Evolutionary conservation across 2,329 filamentous ascomycete species (phyloP).

Genomic region (Xylariales sp.): DNA sequence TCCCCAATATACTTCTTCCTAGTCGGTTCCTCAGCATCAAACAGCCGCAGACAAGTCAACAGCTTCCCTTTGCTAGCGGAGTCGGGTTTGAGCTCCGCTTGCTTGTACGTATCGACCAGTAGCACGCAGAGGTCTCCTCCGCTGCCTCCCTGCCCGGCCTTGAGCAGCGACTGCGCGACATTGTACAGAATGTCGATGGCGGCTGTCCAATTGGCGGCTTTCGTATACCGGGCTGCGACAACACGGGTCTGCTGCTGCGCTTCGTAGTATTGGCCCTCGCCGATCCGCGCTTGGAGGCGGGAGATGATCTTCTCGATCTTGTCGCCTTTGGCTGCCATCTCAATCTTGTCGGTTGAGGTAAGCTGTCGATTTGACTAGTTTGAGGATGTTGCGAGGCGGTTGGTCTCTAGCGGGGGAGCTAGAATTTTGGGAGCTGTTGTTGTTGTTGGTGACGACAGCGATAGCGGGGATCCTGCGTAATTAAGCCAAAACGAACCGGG

Average conservation of each 20-base stretch:
- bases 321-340: constrained; percentile 32
- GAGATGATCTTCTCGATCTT: constrained; percentile 55
- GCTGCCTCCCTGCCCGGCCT: constrained; percentile 88
- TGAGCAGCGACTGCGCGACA: constrained; percentile 79
- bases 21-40: constrained; percentile 78
- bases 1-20: constrained; percentile 89
- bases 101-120: constrained; percentile 85
- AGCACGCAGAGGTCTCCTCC: constrained; percentile 86
- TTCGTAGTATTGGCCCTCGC: constrained; percentile 93
- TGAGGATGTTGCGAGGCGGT: background rate
- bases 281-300: constrained; percentile 78
- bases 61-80: constrained; percentile 69
- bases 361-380: background rate
- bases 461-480: background rate
- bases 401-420: background rate
- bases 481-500: too few species aligned
- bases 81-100: constrained; percentile 75
- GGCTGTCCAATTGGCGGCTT: constrained; percentile 75
- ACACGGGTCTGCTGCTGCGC: constrained; percentile 97
- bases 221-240: constrained; percentile 89
- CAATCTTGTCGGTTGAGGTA: constrained; percentile 11
- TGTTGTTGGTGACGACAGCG: background rate
- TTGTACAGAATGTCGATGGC: constrained; percentile 83
- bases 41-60: constrained; percentile 73
- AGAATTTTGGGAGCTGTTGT: too few species aligned